A percentile compares a stretch with the other conserved stretches of the same genome.
Conservation (phyloP, 2,329 filamentous ascomycete genomes). For the Lecanicillium sp. region DNA sequence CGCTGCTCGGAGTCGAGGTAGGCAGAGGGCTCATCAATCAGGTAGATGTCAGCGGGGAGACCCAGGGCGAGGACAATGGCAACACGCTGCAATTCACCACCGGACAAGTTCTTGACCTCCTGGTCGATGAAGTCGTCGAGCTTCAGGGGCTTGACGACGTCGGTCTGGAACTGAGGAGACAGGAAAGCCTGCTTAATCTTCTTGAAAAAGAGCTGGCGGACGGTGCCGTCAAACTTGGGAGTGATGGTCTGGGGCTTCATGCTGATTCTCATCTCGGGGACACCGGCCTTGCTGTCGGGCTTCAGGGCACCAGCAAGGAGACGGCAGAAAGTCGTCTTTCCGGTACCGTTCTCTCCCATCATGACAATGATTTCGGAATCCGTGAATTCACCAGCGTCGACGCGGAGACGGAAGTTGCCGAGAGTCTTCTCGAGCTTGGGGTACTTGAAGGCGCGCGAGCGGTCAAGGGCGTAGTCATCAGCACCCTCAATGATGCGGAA, state of each 20-base stretch:
- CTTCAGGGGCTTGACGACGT: constrained; percentile 99
- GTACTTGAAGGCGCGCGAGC: constrained; percentile 77
- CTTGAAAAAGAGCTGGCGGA: constrained; percentile 98
- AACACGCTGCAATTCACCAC: constrained; percentile 98
- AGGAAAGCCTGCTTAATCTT: constrained; percentile 97
- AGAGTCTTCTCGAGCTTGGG: constrained; percentile 90
- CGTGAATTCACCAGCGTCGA: constrained; percentile 82
- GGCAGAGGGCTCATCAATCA: constrained; percentile 95
- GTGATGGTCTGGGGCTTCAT: constrained; percentile 99
- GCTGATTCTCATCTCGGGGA: constrained; percentile 93
- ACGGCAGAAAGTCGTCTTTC: constrained; percentile 98
- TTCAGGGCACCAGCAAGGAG: constrained; percentile 90
- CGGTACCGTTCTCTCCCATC: constrained; percentile 99
- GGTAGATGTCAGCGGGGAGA: constrained; percentile 92
- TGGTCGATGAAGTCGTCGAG: constrained; percentile 99
- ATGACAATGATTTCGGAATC: constrained; percentile 99
- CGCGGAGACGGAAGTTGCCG: constrained; percentile 74
- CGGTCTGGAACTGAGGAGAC: constrained; percentile 96
- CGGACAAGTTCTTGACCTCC: constrained; percentile 97
- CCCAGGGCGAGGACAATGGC: constrained; percentile 96
- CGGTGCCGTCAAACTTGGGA: constrained; percentile 94
- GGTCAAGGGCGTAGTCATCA: constrained; percentile 82
- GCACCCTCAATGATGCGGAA: constrained; percentile 88
- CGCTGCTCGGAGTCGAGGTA: constrained; percentile 99
- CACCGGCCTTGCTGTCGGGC: constrained; percentile 69